Percentiles rank a stretch among this genome's conserved stretches.
phyloP scores from a whole-genome alignment of 139 green algal species.

The Eudorina sp. region DNA sequence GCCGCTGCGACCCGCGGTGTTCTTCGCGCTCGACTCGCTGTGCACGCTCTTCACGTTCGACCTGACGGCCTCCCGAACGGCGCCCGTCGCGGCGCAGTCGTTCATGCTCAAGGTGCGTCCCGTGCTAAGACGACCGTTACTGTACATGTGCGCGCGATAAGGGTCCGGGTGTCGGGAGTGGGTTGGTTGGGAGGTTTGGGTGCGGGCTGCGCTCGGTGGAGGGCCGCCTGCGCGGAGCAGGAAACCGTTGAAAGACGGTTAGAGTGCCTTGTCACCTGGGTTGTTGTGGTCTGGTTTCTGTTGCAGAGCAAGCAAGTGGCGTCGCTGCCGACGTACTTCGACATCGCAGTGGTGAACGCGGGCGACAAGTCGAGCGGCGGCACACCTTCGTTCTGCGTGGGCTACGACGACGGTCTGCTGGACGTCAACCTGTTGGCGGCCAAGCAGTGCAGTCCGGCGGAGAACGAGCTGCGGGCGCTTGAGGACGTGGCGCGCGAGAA shows the following conservation, averaged over 20 bases:
- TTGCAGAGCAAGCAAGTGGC: constrained; percentile 23
- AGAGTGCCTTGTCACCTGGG: neutral
- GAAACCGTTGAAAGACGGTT: too few species aligned
- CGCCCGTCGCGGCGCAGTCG: constrained; percentile 10
- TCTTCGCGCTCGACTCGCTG: constrained; percentile 56
- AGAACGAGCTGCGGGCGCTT: neutral
- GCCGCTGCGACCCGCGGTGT: constrained; percentile 51
- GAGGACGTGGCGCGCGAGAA: neutral
- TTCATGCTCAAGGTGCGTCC: constrained; percentile 44
- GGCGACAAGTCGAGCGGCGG: neutral
- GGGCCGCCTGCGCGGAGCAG: too few species aligned
- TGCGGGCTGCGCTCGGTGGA: too few species aligned
- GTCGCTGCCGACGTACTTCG: constrained; percentile 43
- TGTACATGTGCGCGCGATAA: too few species aligned
- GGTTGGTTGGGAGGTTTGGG: too few species aligned
- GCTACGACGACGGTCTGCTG: constrained; percentile 60
- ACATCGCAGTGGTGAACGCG: constrained; percentile 6
- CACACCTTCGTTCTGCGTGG: constrained; percentile 23
- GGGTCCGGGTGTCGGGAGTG: too few species aligned
- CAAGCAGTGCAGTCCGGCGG: neutral
- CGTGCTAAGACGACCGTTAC: too few species aligned
- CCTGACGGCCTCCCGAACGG: constrained; percentile 35
- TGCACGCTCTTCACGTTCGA: constrained; percentile 60
- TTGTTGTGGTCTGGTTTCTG: neutral
- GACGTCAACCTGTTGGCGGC: constrained; percentile 48